phyloP scores from a whole-genome alignment of 176 grass and related monocot species.

The Triticum urartu region DNA sequence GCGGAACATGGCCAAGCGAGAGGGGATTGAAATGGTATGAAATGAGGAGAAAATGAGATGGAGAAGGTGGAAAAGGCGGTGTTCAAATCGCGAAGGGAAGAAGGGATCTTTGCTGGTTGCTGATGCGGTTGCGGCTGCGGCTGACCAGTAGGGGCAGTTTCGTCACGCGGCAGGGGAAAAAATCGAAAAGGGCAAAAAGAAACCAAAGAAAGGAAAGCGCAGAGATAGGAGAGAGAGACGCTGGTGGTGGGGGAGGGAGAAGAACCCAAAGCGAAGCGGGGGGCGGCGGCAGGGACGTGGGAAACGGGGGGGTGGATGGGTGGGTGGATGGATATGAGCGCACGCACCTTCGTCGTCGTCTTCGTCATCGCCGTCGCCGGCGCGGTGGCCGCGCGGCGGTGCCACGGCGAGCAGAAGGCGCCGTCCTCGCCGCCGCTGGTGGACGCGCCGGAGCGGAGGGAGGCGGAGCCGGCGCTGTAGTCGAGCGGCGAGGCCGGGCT shows the following conservation, averaged over 20 bases:
- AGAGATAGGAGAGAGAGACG: slow-evolving; percentile 13
- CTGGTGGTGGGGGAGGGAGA: slow-evolving; percentile 24
- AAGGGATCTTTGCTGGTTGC: slow-evolving; percentile 29
- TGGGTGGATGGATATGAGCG: background rate
- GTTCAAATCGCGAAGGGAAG: slow-evolving; percentile 9
- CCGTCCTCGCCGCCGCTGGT: slow-evolving; percentile 64
- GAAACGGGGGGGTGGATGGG: background rate
- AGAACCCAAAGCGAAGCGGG: slow-evolving; percentile 40
- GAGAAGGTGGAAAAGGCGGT: background rate
- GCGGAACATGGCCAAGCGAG: background rate
- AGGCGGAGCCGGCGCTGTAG: slow-evolving; percentile 46
- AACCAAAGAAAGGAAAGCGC: background rate
- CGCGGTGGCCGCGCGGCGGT: background rate
- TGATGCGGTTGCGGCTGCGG: background rate
- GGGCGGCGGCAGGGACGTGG: background rate
- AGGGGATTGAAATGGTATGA: background rate
- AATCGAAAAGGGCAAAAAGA: slow-evolving; percentile 13
- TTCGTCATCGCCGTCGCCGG: background rate
- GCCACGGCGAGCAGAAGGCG: slow-evolving; percentile 10
- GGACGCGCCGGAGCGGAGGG: slow-evolving; percentile 41
- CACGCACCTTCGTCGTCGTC: slow-evolving; percentile 34
- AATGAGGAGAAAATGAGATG: slow-evolving; percentile 1
- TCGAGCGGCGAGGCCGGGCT: slow-evolving; percentile 73
- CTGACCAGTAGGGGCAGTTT: slow-evolving; percentile 34
- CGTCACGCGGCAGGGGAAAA: slow-evolving; percentile 9